Base-by-base conservation (phyloP, 2,329 filamentous ascomycete species). In the Chrysoporthe cubensis region DNA sequence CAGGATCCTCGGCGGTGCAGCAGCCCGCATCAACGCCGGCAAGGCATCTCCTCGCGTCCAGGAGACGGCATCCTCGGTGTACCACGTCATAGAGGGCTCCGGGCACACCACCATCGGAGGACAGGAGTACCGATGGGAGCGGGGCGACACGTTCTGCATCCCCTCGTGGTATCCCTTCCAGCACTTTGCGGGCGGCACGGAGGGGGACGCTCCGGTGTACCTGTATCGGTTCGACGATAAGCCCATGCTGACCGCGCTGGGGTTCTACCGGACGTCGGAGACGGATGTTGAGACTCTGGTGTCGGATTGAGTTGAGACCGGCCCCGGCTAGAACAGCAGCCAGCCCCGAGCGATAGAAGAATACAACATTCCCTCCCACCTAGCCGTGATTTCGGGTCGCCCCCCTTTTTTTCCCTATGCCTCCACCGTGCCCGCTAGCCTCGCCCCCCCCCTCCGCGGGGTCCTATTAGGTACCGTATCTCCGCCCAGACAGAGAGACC, bases 191-290 rank as follows among this genome's bases (percentile, higher is more conserved):
- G 74, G 74, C 14, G 65, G 50, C n/a, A 42, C 26, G 37, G 72
- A 66, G 1, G 62, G 66, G 1, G 69, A 67, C 2, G 72, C 76
- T 44, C 75, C 74, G 0, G 81, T 82, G 0, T 87, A 87, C 71
- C 69, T 87, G 40, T 87, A 85, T 69, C 77, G 82, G 0, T 86
- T 87, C 69, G 80, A 86, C 70, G 85, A 88, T 70, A 83, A 81
- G 75, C 84, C 84, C 0, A 86, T 88, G 84, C 74, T 87, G 2
- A 79, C 76, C 13, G 76, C 81, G 0, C 73, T 87, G 43, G 85
- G 85, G 0, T 85, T 86, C 65, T 87, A 85, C 70, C 75, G 83
- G 2, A 72, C 72, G 8, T 76, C 77, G 4, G 80, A 75, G 1
- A 75, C 75, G 66, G 79, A 84, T 72, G 70, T 77, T 3, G 81